Evolutionary conservation across 2,329 filamentous ascomycete genomes (phyloP), one percentile per base, ranked within the genome.

Genomic region (Curvularia lunata): DNA sequence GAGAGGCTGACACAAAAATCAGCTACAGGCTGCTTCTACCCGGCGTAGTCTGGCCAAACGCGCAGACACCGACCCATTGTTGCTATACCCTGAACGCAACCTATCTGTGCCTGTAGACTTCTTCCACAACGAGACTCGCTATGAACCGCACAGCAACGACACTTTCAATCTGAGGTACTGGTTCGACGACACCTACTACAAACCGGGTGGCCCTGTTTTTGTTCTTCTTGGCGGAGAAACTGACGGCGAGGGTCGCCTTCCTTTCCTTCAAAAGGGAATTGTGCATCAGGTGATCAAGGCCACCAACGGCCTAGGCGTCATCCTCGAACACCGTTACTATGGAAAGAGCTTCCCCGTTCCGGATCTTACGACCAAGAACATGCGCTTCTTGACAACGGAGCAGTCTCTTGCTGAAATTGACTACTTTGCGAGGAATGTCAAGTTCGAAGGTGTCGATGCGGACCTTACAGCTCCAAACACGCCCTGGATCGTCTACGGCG

Each of bases 321-420:
- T 96, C 46, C 83, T 96, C 2, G 92, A 96, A 78, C 92, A 96
- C 71, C 86, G 92, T 28, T 96, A 96, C 81, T 96, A 96, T 71
- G 92, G 92, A 54, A 83, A 82, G 12, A 93, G 90, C 72, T 87
- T 88, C 53, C 91, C 91, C 0, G 85, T 85, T 0, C 74, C 82
- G 1, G 84, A 93, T 68, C 81, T 94, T 19, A 84, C 84, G 0
- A 88, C 86, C 0, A 79, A 90, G 71, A 93, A 85, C 66, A 78
- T 96, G 62, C 88, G 92, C 2, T 96, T 95, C 80, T 79, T 96
- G 69, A 89, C 90, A 0, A 95, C 91, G 0, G 90, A 93, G 66
- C 92, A 96, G 74, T 87, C 91, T 0, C 74, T 96, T 38, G 91
- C 91, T 7, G 92, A 96, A 73, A 86, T 88, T 42, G 90, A 87